A percentile compares a stretch with the other conserved stretches of the same genome.
phyloP scores from a whole-genome alignment of 306 rosid species.

The Gillenia trifoliata region DNA sequence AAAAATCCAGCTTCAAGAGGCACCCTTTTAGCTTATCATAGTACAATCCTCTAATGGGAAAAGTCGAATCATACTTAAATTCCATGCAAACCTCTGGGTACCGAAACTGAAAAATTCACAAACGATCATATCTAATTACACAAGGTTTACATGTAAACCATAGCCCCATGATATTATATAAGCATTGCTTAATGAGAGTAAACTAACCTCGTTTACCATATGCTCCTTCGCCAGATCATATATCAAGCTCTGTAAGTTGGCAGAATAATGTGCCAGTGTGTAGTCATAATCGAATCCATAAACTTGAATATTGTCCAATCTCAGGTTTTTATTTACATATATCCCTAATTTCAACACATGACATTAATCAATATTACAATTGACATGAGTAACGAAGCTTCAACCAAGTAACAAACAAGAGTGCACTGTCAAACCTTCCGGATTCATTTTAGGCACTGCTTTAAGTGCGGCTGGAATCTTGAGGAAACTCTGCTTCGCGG shows the following conservation, averaged over 20 bases:
- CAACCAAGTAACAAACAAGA: conserved; percentile 2
- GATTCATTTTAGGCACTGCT: conserved; percentile 74
- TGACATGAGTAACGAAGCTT: not conserved
- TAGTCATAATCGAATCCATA: conserved; percentile 94
- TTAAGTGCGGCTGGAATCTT: conserved; percentile 58
- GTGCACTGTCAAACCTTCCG: conserved; percentile 50
- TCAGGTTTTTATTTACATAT: conserved; percentile 78
- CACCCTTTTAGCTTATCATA: conserved; percentile 86
- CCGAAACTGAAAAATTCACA: conserved; percentile 57
- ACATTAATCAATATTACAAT: conserved; percentile 14
- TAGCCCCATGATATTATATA: not conserved
- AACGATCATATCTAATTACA: conserved; percentile 15
- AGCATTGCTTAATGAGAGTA: not conserved
- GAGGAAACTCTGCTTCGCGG: conserved; percentile 57
- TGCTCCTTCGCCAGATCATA: conserved; percentile 89
- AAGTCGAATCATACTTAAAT: conserved; percentile 71
- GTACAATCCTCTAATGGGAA: conserved; percentile 89
- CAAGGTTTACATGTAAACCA: not conserved
- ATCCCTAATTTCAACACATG: conserved; percentile 48
- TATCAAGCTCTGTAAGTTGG: conserved; percentile 77
- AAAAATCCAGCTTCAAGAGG: conserved; percentile 87
- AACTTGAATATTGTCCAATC: conserved; percentile 77
- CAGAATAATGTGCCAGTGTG: conserved; percentile 88
- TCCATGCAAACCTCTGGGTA: conserved; percentile 77
- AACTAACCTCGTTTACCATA: conserved; percentile 79